Base-by-base conservation (phyloP, 2,329 filamentous ascomycete species). In the Tolypocladium guangdongense region DNA sequence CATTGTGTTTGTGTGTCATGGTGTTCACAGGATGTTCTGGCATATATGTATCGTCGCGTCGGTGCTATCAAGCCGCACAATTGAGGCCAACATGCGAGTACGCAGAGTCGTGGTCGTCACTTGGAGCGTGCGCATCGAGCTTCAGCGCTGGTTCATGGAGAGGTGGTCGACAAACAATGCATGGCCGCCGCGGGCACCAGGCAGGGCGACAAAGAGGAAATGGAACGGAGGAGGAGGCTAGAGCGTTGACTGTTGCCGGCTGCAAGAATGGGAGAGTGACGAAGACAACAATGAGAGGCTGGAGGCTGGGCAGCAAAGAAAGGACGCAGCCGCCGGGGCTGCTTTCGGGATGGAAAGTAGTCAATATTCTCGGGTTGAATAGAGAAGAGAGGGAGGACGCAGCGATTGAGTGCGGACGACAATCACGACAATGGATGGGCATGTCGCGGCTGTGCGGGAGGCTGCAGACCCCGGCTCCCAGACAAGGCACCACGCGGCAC, bases 1-100 rank as follows among this genome's bases (percentile, higher is more conserved):
- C 50, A 53, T 30, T 51, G 55, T 57, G 49, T 54, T 58, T 56
- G 52, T 50, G 50, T 55, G 57, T 38, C 55, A 58, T 41, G 48
- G 56, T 47, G 52, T 55, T 32, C 56, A 55, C 46, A 55, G 54
- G 50, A 24, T 12, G 20, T 38, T 27, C 24, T 50, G 18, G 46
- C 43, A n/a, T 46, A 7, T 3, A 10, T 6, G 8, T 32, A 6
- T 32, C 27, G 41, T 45, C 41, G 43, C 32, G 11, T 12, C 27
- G 41, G 24, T n/a, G 27, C 43, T 18, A 32, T n/a, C 43, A 20
- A 32, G 24, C 16, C 3, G 16, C 10, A 18, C 14, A 22, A 24
- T 4, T 3, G 18, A 11, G 38, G n/a, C 20, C 14, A 32, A 7
- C 16, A 46, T 12, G 7, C 16, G n/a, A 12, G 2, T 11, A 46